Conservation (phyloP, 352 stramenopile genomes). For the Globisporangium middletonii region DNA sequence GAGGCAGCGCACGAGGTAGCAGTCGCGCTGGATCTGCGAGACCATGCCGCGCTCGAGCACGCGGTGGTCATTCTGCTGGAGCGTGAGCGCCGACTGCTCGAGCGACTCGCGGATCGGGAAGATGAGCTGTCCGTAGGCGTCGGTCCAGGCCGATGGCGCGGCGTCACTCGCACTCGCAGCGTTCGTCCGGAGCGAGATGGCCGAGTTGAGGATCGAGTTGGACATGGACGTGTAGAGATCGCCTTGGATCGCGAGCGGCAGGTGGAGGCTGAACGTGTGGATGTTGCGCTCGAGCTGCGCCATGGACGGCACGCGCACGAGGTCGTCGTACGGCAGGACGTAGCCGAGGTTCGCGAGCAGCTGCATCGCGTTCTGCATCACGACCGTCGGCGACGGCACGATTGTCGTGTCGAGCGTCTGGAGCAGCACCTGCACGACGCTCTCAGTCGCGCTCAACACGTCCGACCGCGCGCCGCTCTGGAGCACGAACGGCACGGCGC, state of each 20-base stretch:
- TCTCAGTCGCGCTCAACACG: slow-evolving; percentile 45
- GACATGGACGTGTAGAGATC: slow-evolving; percentile 78
- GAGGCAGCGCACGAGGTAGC: slow-evolving; percentile 60
- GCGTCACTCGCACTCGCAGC: slow-evolving; percentile 7
- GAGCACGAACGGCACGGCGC: slow-evolving; percentile 56
- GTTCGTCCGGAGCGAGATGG: slow-evolving; percentile 42
- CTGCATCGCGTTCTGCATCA: slow-evolving; percentile 68
- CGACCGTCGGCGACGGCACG: slow-evolving; percentile 47
- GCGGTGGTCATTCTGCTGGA: slow-evolving; percentile 71
- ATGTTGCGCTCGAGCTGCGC: slow-evolving; percentile 58
- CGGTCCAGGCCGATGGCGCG: slow-evolving; percentile 30
- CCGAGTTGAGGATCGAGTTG: slow-evolving; percentile 72
- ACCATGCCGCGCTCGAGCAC: slow-evolving; percentile 63
- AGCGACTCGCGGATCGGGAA: slow-evolving; percentile 68
- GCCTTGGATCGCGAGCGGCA: slow-evolving; percentile 64
- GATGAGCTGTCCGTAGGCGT: slow-evolving; percentile 51
- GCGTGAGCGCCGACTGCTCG: slow-evolving; percentile 49
- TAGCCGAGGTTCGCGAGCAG: slow-evolving; percentile 58
- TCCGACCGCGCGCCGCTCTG: slow-evolving; percentile 42
- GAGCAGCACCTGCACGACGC: slow-evolving; percentile 45
- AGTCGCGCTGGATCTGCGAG: slow-evolving; percentile 61
- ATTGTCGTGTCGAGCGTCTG: slow-evolving; percentile 57
- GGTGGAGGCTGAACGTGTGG: slow-evolving; percentile 65
- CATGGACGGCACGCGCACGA: slow-evolving; percentile 65
- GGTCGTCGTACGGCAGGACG: slow-evolving; percentile 64